phyloP scores from a whole-genome alignment of 495 filamentous ascomycete genomes.

The Bombardia bombarda region DNA sequence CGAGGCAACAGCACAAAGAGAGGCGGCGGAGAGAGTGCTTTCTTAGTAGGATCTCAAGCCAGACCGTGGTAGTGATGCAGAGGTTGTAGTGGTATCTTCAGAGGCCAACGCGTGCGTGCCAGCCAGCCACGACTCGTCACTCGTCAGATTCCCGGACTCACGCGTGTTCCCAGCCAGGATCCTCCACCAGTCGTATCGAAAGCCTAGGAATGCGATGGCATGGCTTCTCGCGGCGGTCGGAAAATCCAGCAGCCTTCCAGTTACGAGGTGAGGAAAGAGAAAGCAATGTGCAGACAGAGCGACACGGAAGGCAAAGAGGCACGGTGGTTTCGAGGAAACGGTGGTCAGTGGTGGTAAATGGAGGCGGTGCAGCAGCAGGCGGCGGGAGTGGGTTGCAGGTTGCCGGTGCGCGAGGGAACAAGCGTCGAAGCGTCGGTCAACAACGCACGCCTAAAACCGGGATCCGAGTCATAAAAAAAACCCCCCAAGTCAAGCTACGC shows the following conservation, averaged over 20 bases:
- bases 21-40: too few species aligned
- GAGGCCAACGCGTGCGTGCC: constrained; percentile 15
- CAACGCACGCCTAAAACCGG: constrained; percentile 9
- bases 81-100: too few species aligned
- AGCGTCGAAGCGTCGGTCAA: constrained; percentile 11
- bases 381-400: not conserved
- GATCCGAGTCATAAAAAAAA: constrained; percentile 7
- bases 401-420: constrained; percentile 3
- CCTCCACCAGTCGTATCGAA: constrained; percentile 3
- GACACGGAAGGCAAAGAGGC: too few species aligned
- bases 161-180: constrained; percentile 6
- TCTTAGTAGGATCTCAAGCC: too few species aligned
- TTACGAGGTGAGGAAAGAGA: too few species aligned
- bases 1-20: too few species aligned
- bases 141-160: constrained; percentile 7
- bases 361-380: too few species aligned
- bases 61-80: too few species aligned
- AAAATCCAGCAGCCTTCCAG: too few species aligned
- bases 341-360: too few species aligned
- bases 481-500: constrained; percentile 3
- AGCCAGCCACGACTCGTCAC: constrained; percentile 5
- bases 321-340: constrained; percentile 1
- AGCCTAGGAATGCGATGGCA: constrained; percentile 5
- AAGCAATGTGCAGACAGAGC: too few species aligned
- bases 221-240: too few species aligned